Percentiles rank a stretch among this genome's conserved stretches.
These are phyloP conservation scores for Metschnikowia gelsemii DNA, from an alignment of 805 yeast species.

Conservation along the genomic window DNA sequence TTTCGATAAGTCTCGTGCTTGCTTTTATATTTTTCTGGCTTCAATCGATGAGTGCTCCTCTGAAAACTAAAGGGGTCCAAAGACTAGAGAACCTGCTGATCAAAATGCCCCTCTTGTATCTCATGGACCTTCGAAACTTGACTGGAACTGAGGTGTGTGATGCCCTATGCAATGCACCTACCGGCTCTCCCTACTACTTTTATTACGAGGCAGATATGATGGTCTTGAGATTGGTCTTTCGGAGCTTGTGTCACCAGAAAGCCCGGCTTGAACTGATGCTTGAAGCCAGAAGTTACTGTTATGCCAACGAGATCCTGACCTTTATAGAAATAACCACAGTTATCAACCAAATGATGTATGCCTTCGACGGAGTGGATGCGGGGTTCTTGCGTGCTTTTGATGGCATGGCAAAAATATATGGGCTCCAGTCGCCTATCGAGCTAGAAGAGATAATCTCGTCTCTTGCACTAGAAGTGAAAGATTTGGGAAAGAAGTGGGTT, in stretches of 20 bases:
- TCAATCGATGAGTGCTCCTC: too few relatives aligned
- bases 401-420: not conserved
- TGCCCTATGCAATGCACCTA: conserved; percentile 5
- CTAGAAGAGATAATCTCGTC: not conserved
- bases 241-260: not conserved
- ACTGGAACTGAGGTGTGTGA: conserved; percentile 2
- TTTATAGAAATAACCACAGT: not conserved
- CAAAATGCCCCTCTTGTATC: too few relatives aligned
- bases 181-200: not conserved
- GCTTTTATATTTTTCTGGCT: not conserved
- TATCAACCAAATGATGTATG: not conserved
- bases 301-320: not conserved
- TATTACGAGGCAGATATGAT: conserved; percentile 9
- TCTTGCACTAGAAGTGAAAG: not conserved
- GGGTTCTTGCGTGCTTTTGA: not conserved
- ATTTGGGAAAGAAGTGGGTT: not conserved
- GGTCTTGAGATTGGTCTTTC: conserved; percentile 5
- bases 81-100: too few relatives aligned
- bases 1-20: too few relatives aligned
- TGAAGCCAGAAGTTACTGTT: not conserved
- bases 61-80: too few relatives aligned
- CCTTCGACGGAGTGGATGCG: conserved; percentile 4
- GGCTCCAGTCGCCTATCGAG: not conserved
- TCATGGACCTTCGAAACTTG: not conserved
- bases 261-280: not conserved